Evolutionary conservation across 129 eudicot species (phyloP), one percentile per base, ranked within the genome.

Genomic region (Ambrosia trifida): DNA sequence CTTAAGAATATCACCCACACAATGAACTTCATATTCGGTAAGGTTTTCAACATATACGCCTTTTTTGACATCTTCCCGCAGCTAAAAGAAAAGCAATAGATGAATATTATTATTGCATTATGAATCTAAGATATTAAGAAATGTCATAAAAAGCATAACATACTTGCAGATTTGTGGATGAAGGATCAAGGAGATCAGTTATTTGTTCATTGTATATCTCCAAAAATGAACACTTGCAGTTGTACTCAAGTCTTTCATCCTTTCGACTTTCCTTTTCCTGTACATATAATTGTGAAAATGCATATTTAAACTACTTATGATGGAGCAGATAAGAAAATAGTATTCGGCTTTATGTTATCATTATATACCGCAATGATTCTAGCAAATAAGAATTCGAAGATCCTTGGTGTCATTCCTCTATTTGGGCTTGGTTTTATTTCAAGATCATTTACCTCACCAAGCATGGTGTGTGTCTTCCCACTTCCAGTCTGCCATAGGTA

Each of bases 141-240:
- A 64, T 50, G 32, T 81, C 28, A 57, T 7, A 36, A 56, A 18
- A 56, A 20, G 52, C 38, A 31, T n/a, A 66, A 74, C 80, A 65
- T 87, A 92, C 98, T 78, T 84, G 90, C 76, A 93, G 79, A 80
- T 93, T 93, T 78, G 96, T 79, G 56, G 98, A 85, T 76, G 95
- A 83, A 66, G 98, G 98, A 80, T 93, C 88, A 52, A 93, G 96
- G 53, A 93, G 95, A 73, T 93, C 98, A 20, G 91, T 77, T 31
- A 93, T 93, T 80, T 93, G 98, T 73, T 93, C 98, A 72, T 93
- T 93, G 62, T 93, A 87, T 11, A 93, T 89, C 85, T 93, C 98
- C 59, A 93, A 72, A 78, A 93, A 93, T 52, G 98, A 93, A 79
- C 96, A 93, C 83, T 87, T 93, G 88, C 98, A 93, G 31, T 61